Conservation (phyloP, 352 stramenopile species). For the Globisporangium barbulae region DNA sequence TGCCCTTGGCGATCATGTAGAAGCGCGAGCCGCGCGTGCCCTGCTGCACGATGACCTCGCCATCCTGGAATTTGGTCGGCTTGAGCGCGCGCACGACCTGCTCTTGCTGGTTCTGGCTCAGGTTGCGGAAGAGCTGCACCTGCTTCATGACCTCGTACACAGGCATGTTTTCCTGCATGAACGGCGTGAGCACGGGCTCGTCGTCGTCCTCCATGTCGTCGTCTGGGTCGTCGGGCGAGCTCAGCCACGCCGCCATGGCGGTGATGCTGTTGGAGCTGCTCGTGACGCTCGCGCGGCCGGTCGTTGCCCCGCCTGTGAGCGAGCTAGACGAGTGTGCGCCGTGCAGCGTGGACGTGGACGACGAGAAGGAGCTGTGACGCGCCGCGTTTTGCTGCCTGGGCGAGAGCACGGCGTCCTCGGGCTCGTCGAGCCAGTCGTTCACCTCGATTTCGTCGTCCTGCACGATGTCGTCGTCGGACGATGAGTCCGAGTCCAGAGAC, state of each 20-base stretch:
- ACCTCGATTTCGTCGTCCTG: conserved; percentile 56
- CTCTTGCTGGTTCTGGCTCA: conserved; percentile 86
- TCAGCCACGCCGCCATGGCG: conserved; percentile 62
- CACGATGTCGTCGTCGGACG: conserved; percentile 26
- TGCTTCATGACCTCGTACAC: conserved; percentile 88
- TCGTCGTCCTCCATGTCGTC: conserved; percentile 67
- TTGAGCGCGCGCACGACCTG: conserved; percentile 84
- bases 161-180: conserved; percentile 80
- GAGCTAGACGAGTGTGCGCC: conserved; percentile 31
- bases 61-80: conserved; percentile 80
- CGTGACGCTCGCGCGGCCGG: conserved; percentile 33
- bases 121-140: conserved; percentile 83
- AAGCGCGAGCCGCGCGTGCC: conserved; percentile 81
- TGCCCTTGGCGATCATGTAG: conserved; percentile 90
- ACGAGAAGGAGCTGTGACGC: conserved; percentile 52
- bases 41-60: conserved; percentile 84
- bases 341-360: conserved; percentile 38
- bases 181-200: conserved; percentile 61
- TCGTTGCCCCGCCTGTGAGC: conserved; percentile 25
- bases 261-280: conserved; percentile 63
- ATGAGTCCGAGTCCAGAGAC: conserved; percentile 30
- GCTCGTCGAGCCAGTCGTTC: conserved; percentile 77
- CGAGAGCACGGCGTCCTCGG: conserved; percentile 55
- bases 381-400: conserved; percentile 28
- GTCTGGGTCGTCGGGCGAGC: conserved; percentile 57